Conservation (phyloP, 2,329 filamentous ascomycete genomes). For the Nemania serpens region DNA sequence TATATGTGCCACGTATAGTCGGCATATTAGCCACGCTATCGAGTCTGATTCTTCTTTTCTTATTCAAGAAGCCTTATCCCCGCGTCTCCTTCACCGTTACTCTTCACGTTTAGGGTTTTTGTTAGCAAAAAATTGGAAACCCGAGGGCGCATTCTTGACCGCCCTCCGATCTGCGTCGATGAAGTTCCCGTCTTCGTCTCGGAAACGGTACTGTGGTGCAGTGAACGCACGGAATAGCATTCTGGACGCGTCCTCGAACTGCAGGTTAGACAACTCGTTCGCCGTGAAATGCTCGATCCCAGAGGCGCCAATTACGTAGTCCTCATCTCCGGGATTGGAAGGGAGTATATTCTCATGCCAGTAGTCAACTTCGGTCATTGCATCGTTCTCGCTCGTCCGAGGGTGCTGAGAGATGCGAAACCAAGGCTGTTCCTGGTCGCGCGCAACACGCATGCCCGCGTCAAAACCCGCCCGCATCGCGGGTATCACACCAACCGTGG, state of each 20-base stretch:
- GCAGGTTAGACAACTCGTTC: constrained; percentile 8
- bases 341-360: too few species aligned
- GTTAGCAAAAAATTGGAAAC: not conserved
- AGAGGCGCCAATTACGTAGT: constrained; percentile 30
- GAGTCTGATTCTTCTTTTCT: not conserved
- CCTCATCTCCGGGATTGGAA: not conserved
- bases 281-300: constrained; percentile 35
- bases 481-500: constrained; percentile 55
- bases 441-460: constrained; percentile 47
- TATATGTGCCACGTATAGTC: not conserved
- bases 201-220: not conserved
- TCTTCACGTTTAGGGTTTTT: not conserved
- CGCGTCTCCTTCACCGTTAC: not conserved
- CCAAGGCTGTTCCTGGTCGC: constrained; percentile 30
- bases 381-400: not conserved
- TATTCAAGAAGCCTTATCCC: not conserved
- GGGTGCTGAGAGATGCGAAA: constrained; percentile 14
- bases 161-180: constrained; percentile 2
- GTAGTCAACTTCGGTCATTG: not conserved
- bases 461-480: constrained; percentile 57
- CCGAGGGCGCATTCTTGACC: constrained; percentile 4
- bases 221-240: constrained; percentile 22
- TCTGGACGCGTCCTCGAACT: too few species aligned
- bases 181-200: constrained; percentile 5
- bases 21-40: not conserved